Conservation (phyloP, 2,329 filamentous ascomycete species). For the Scytalidium sp. region DNA sequence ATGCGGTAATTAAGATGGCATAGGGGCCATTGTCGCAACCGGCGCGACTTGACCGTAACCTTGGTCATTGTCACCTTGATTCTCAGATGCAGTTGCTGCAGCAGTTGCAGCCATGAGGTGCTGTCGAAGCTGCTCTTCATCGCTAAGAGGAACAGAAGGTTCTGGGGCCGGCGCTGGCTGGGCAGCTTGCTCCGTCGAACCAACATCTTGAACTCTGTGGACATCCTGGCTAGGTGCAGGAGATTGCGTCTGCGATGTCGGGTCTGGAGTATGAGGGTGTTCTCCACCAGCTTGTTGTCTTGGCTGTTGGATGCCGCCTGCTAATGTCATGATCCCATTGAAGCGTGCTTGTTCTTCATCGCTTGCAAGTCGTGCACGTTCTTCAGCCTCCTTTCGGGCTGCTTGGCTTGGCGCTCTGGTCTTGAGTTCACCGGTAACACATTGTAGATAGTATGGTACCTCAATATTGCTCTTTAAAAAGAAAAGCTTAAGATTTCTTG, state of each 20-base stretch:
- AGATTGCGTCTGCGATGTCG: background rate
- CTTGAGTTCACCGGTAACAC: constrained; percentile 86
- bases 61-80: background rate
- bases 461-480: constrained; percentile 90
- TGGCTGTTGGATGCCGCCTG: constrained; percentile 39
- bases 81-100: background rate
- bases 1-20: background rate
- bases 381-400: constrained; percentile 66
- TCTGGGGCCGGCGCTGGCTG: background rate
- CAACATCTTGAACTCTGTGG: background rate
- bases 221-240: background rate
- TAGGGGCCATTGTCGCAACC: background rate
- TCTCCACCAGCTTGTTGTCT: background rate
- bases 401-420: constrained; percentile 75
- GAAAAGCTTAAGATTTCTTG: constrained; percentile 84
- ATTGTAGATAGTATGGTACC: constrained; percentile 82
- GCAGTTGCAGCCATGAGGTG: constrained; percentile 5
- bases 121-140: constrained; percentile 10
- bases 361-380: constrained; percentile 55
- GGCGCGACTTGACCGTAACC: background rate
- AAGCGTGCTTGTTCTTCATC: constrained; percentile 58
- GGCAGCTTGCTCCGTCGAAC: background rate
- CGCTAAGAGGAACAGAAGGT: background rate
- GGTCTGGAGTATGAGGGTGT: background rate
- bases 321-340: constrained; percentile 57